These are phyloP conservation scores for Fusarium humuli DNA, from an alignment of 2,329 filamentous ascomycete genomes.

Conservation along the genomic window DNA sequence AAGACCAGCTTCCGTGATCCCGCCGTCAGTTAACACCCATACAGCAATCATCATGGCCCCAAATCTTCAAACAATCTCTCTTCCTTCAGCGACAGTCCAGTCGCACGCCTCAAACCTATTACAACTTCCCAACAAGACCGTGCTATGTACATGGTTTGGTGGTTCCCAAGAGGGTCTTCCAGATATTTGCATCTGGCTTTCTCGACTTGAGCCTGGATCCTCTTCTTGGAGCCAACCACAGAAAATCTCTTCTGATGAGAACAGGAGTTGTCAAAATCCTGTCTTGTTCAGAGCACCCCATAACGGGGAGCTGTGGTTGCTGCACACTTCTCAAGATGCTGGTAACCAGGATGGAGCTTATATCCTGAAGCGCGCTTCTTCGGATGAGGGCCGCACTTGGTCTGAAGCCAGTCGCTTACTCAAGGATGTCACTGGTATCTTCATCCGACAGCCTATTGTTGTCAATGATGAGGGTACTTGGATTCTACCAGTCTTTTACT, in stretches of 20 bases:
- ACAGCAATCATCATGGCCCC: slow-evolving; percentile 2
- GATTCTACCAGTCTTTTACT: slow-evolving; percentile 58
- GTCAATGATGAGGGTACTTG: slow-evolving; percentile 54
- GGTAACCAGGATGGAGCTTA: slow-evolving; percentile 58
- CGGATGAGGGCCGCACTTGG: slow-evolving; percentile 54
- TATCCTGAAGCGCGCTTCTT: slow-evolving; percentile 53
- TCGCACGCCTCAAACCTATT: slow-evolving; percentile 60
- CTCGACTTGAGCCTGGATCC: slow-evolving; percentile 50
- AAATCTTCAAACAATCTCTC: slow-evolving; percentile 24
- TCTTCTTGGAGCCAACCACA: slow-evolving; percentile 51
- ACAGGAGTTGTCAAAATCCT: slow-evolving; percentile 59
- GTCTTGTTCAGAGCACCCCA: slow-evolving; percentile 54
- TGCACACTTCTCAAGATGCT: slow-evolving; percentile 59
- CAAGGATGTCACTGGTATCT: slow-evolving; percentile 50
- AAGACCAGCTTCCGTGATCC: no score
- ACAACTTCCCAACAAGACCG: slow-evolving; percentile 53
- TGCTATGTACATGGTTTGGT: slow-evolving; percentile 59
- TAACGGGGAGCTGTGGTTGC: slow-evolving; percentile 53
- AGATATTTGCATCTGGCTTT: slow-evolving; percentile 58
- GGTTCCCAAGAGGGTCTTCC: slow-evolving; percentile 59
- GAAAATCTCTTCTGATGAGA: slow-evolving; percentile 54
- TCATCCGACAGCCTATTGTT: slow-evolving; percentile 56
- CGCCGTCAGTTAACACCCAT: no score
- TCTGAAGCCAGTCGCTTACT: slow-evolving; percentile 50
- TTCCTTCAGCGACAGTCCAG: slow-evolving; percentile 56